Evolutionary conservation across 139 green algal species (phyloP), one percentile per base, ranked within the genome.

Genomic region (Chlamydomonas sp.): DNA sequence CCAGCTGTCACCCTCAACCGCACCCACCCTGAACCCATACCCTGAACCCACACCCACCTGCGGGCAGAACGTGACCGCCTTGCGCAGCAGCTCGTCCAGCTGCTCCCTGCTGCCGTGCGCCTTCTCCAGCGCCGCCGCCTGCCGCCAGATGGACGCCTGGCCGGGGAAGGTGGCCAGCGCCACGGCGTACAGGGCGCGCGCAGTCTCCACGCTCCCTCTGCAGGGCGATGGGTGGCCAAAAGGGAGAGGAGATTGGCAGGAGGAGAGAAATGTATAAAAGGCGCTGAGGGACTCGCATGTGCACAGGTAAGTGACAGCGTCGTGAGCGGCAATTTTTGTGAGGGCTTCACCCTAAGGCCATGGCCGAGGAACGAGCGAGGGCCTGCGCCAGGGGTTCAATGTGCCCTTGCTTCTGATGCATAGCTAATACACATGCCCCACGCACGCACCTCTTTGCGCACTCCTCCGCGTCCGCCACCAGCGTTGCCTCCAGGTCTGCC

Each of bases 101-200:
- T 76, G 85, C 72, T 96, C 94, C 16, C 74, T 74, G 12, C 66
- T 97, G 83, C 98, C 98, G 72, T 97, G 91, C 31, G 86, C 79
- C 94, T 99, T 99, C 93, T 99, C 98, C 77, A 99, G 94, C 86
- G 96, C 88, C 12, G 98, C 98, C 9, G 97, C 96, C 4, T 90
- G 85, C 18, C 96, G 89, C 97, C 97, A 99, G 57, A 99, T 91
- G 61, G 77, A 83, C 88, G 97, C 94, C 89, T 99, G 97, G 74
- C 86, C 91, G 0, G 96, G 96, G 90, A 98, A 98, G 20, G 92
- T 63, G 57, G 79, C 80, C 77, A 96, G 84, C 69, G 94, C 93
- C 78, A 93, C 92, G 12, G 83, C 88, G 73, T 96, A 97, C 84
- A 99, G 98, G 60, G 97, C 95, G 49, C 97, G 90, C n/a, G 97